phyloP scores from a whole-genome alignment of 306 rosid species.

The Sophora flavescens region DNA sequence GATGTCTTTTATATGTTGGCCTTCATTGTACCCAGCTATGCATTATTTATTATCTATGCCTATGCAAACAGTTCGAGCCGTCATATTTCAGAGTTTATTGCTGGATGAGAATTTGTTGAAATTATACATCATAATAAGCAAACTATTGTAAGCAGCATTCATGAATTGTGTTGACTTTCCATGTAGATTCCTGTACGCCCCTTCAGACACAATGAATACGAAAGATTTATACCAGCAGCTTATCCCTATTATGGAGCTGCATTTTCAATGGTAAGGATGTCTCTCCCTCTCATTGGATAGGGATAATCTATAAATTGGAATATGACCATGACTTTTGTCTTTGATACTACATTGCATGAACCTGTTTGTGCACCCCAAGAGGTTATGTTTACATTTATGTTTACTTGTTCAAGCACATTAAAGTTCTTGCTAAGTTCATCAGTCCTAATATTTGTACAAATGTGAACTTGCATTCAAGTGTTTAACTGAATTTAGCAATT shows the following conservation, averaged over 20 bases:
- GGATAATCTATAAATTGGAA: slow-evolving; percentile 16
- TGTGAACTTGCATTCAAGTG: not conserved
- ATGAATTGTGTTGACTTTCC: slow-evolving; percentile 36
- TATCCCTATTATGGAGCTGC: slow-evolving; percentile 95
- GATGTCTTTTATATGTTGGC: slow-evolving; percentile 11
- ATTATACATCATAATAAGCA: not conserved
- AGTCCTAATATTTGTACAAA: not conserved
- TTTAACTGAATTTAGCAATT: not conserved
- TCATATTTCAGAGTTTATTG: slow-evolving; percentile 27
- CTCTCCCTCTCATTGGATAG: slow-evolving; percentile 26
- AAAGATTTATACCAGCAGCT: slow-evolving; percentile 94
- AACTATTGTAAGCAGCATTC: slow-evolving; percentile 19
- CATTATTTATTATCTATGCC: not conserved
- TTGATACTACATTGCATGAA: slow-evolving; percentile 17
- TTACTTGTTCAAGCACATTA: not conserved
- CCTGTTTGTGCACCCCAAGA: slow-evolving; percentile 27
- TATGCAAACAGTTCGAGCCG: not conserved
- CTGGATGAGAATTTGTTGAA: slow-evolving; percentile 3
- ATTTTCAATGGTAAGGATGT: slow-evolving; percentile 81
- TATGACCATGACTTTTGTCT: slow-evolving; percentile 21
- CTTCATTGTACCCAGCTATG: not conserved
- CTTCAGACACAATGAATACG: slow-evolving; percentile 93
- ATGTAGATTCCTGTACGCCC: slow-evolving; percentile 98
- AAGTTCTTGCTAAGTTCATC: not conserved
- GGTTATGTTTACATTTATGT: not conserved